Percentiles rank a stretch among this genome's conserved stretches.
Evolutionary conservation across 768 basidiomycete genomes (phyloP).

Genomic region (Boletus edulis): DNA sequence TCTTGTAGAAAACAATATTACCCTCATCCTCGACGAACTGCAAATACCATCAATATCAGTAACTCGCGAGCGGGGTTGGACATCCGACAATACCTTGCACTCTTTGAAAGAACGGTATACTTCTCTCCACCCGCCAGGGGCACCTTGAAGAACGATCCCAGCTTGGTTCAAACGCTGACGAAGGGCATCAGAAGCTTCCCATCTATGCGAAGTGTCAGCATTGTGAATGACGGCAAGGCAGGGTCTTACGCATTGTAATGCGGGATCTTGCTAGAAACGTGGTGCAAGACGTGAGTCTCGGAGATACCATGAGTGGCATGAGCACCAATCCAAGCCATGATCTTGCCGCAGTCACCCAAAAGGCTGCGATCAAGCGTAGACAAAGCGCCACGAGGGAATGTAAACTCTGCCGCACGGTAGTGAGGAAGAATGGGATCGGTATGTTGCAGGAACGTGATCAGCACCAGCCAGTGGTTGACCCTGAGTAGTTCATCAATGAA

Average conservation of each 20-base stretch:
- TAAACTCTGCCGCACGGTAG: slow-evolving; percentile 87
- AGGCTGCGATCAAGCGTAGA: slow-evolving; percentile 85
- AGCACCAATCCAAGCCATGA: slow-evolving; percentile 85
- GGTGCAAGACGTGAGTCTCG: slow-evolving; percentile 91
- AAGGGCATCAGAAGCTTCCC: slow-evolving; percentile 88
- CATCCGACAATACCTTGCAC: slow-evolving; percentile 56
- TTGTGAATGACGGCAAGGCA: neutral
- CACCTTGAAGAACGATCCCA: slow-evolving; percentile 63
- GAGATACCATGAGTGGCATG: slow-evolving; percentile 89
- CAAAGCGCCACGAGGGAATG: slow-evolving; percentile 91
- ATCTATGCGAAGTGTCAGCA: slow-evolving; percentile 40
- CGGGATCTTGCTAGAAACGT: slow-evolving; percentile 93
- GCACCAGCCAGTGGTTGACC: slow-evolving; percentile 93
- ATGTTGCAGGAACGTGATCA: slow-evolving; percentile 98
- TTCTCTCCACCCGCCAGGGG: slow-evolving; percentile 78
- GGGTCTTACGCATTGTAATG: slow-evolving; percentile 76
- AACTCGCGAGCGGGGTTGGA: neutral
- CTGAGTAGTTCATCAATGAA: slow-evolving; percentile 28
- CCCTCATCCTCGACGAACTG: slow-evolving; percentile 94
- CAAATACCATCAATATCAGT: neutral
- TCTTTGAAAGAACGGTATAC: slow-evolving; percentile 72
- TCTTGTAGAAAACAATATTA: slow-evolving; percentile 89
- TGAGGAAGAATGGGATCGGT: slow-evolving; percentile 95
- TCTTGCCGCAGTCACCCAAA: slow-evolving; percentile 70
- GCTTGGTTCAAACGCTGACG: slow-evolving; percentile 64